Conservation (phyloP, 257 asterid genomes). For the Solanum medicagineum region DNA sequence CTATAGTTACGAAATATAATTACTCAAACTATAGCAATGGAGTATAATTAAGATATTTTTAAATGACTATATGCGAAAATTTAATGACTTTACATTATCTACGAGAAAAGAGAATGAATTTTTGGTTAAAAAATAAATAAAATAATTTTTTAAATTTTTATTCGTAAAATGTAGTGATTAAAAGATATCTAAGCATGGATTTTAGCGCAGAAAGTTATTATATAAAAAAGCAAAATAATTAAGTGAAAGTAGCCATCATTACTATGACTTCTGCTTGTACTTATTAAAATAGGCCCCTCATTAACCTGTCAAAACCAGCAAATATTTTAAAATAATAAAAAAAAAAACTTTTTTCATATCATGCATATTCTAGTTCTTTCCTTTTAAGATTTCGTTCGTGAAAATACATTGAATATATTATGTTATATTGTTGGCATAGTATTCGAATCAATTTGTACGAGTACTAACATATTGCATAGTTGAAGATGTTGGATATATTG, state of each 20-base stretch:
- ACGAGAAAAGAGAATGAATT: not conserved
- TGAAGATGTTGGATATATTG: not conserved
- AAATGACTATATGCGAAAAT: too few species aligned
- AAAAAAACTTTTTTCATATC: not conserved
- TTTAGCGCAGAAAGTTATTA: slow-evolving; percentile 19
- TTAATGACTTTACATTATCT: not conserved
- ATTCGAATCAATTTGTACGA: not conserved
- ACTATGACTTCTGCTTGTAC: not conserved
- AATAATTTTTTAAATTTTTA: not conserved
- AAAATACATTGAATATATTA: not conserved
- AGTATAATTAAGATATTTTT: too few species aligned
- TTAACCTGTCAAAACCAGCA: not conserved
- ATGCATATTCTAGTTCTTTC: not conserved
- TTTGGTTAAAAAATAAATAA: not conserved
- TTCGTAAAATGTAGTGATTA: not conserved
- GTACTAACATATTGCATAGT: not conserved
- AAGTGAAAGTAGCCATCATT: slow-evolving; percentile 1
- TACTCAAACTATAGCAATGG: too few species aligned
- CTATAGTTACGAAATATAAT: too few species aligned
- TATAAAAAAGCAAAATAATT: not conserved
- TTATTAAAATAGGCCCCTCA: not conserved
- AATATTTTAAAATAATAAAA: not conserved
- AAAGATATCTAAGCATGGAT: slow-evolving; percentile 17
- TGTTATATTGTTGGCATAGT: not conserved
- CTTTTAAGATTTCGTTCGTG: not conserved